Base-by-base conservation (phyloP, 768 basidiomycete species). In the Xerocomus potaroensis region DNA sequence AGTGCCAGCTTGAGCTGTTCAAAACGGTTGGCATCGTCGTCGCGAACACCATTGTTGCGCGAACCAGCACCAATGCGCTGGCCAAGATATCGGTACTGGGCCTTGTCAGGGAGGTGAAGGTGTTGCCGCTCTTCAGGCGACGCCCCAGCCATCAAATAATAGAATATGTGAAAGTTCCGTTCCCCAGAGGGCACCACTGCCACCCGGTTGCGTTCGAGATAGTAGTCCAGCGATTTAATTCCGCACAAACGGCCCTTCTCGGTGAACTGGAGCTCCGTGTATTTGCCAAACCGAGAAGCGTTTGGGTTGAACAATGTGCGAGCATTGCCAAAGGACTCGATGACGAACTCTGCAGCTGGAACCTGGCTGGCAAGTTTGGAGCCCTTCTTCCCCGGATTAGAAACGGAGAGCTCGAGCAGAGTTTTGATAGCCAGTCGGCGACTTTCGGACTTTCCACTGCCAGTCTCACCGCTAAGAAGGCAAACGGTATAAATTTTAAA, bases 81-180 rank as follows among this genome's bases (percentile, higher is more conserved):
- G 4, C 89, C 90, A 4, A 97, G 80, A 63, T 94, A 97, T 2
- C 92, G 80, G 56, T 92, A 99, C 7, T 80, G 77, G 1, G 80
- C 78, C 64, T 84, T 85, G 61, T 95, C 87, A 42, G 78, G 69
- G 8, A 99, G 77, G 51, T 88, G 86, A 43, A 98, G 78, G 62
- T 94, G 91, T 23, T 87, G 81, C 12, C 89, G 74, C 64, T 99
- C 96, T 58, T 98, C 96, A 0, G 79, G 60, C 0, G 86, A 81
- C 2, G 93, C 92, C 21, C 96, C 95, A 1, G 91, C 87, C 48
- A 94, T 83, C 59, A 99, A 80, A 65, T 96, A 96, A 64, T 98
- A 97, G 68, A 98, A 96, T 29, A 95, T 92, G 66, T 99, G 93
- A 64, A 98, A 97, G 55, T 96, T 97, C 10, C 94, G 81, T 67